Percentiles rank a stretch among this genome's conserved stretches.
These are phyloP conservation scores for Cercospora sp. DNA, from an alignment of 2,329 filamentous ascomycete species.

Conservation along the genomic window DNA sequence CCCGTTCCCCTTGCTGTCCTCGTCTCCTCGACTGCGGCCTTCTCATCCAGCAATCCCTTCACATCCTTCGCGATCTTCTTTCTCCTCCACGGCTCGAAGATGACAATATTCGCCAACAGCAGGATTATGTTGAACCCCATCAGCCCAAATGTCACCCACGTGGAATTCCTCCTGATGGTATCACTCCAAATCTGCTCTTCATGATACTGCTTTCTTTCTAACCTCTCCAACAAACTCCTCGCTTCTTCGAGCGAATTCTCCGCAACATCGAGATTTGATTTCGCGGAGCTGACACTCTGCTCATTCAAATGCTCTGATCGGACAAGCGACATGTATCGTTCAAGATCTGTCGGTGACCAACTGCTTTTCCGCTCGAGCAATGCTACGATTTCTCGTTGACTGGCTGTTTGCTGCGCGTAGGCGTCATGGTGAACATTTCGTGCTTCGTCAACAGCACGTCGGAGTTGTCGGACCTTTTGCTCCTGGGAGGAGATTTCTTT, in stretches of 20 bases:
- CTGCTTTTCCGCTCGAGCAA: conserved; percentile 90
- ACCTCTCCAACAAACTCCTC: conserved; percentile 71
- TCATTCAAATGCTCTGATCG: conserved; percentile 92
- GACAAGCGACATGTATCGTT: conserved; percentile 92
- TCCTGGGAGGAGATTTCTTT: conserved; percentile 70
- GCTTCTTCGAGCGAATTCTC: conserved; percentile 81
- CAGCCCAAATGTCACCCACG: conserved; percentile 96
- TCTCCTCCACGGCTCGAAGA: conserved; percentile 87
- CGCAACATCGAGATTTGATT: conserved; percentile 69
- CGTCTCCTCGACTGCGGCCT: conserved; percentile 48
- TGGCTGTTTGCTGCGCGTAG: conserved; percentile 77
- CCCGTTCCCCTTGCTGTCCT: conserved; percentile 3
- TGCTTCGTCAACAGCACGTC: conserved; percentile 66
- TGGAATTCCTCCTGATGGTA: conserved; percentile 92
- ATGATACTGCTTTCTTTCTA: conserved; percentile 89
- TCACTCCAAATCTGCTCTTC: conserved; percentile 99
- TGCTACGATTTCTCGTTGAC: conserved; percentile 93
- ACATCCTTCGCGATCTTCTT: conserved; percentile 78
- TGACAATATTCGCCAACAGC: conserved; percentile 69
- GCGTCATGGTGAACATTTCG: conserved; percentile 80
- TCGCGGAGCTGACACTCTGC: conserved; percentile 72
- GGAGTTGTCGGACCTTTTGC: conserved; percentile 58
- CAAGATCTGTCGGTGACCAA: conserved; percentile 83
- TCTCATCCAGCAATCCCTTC: conserved; percentile 67
- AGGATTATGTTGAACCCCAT: conserved; percentile 96